Evolutionary conservation across 2,329 filamentous ascomycete genomes (phyloP).

Genomic region (Fusarium goolgardi): DNA sequence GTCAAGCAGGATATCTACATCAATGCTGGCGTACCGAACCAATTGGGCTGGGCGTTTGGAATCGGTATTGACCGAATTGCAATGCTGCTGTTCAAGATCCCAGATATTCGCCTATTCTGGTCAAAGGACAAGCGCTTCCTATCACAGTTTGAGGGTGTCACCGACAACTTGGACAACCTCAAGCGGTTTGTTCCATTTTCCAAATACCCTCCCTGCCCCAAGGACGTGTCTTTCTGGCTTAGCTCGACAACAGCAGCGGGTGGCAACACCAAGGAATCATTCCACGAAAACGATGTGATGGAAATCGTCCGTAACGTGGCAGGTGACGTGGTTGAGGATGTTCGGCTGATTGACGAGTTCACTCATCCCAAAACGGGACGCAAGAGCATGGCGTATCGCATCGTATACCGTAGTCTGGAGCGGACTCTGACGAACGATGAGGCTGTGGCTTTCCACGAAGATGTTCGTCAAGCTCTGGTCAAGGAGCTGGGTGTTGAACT

Average conservation of each 20-base stretch:
- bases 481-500: conserved; percentile 79
- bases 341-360: conserved; percentile 86
- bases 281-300: conserved; percentile 98
- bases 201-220: conserved; percentile 88
- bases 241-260: conserved; percentile 58
- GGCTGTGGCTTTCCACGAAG: conserved; percentile 79
- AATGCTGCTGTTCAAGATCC: conserved; percentile 96
- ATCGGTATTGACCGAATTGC: conserved; percentile 94
- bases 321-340: conserved; percentile 89
- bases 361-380: conserved; percentile 85
- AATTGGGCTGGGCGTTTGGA: conserved; percentile 95
- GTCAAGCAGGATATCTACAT: conserved; percentile 84
- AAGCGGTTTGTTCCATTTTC: conserved; percentile 86
- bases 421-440: conserved; percentile 87
- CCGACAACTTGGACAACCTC: conserved; percentile 60
- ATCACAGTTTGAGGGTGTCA: conserved; percentile 79
- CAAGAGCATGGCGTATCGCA: conserved; percentile 88
- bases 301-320: conserved; percentile 87
- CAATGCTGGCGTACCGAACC: conserved; percentile 78
- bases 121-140: conserved; percentile 86
- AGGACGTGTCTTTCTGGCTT: conserved; percentile 96
- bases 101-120: conserved; percentile 98
- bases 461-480: conserved; percentile 73
- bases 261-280: conserved; percentile 61
- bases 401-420: conserved; percentile 94